Percentiles rank a stretch among this genome's conserved stretches.
Conservation (phyloP, 2,329 filamentous ascomycete species). For the Curvularia sp. region DNA sequence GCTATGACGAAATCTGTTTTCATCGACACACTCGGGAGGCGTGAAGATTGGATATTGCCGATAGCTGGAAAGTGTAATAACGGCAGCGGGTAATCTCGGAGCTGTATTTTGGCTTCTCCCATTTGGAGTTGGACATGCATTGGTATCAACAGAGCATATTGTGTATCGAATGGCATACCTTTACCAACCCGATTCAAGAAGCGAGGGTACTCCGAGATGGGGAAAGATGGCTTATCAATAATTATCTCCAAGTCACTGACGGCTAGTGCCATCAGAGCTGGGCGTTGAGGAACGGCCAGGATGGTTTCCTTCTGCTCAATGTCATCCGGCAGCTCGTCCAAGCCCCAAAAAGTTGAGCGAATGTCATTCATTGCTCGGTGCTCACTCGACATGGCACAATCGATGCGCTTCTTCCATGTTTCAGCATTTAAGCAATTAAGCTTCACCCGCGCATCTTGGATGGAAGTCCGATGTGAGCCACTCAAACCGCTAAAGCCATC, state of each 20-base stretch:
- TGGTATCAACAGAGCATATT: slow-evolving; percentile 87
- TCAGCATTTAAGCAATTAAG: slow-evolving; percentile 83
- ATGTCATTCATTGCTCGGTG: slow-evolving; percentile 79
- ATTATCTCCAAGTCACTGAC: slow-evolving; percentile 85
- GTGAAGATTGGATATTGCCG: slow-evolving; percentile 77
- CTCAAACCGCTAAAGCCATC: slow-evolving; percentile 77
- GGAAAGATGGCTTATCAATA: slow-evolving; percentile 93
- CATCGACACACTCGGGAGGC: slow-evolving; percentile 81
- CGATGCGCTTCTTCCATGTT: slow-evolving; percentile 92
- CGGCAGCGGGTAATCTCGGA: slow-evolving; percentile 93
- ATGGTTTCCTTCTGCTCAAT: slow-evolving; percentile 84
- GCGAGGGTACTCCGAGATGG: slow-evolving; percentile 77
- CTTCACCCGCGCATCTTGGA: slow-evolving; percentile 76
- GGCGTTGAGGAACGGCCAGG: slow-evolving; percentile 82
- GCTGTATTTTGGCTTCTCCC: slow-evolving; percentile 83
- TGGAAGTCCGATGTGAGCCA: slow-evolving; percentile 73
- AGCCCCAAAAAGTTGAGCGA: slow-evolving; percentile 80
- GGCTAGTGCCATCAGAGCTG: slow-evolving; percentile 79
- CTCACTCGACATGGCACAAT: slow-evolving; percentile 73
- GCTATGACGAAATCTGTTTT: slow-evolving; percentile 93
- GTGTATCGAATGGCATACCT: slow-evolving; percentile 89
- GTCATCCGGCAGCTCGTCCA: slow-evolving; percentile 81
- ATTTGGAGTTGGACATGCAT: slow-evolving; percentile 90
- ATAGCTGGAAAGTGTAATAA: slow-evolving; percentile 88
- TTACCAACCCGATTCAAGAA: slow-evolving; percentile 94